phyloP scores from a whole-genome alignment of 495 filamentous ascomycete species.

The Penicillium bovifimosum region DNA sequence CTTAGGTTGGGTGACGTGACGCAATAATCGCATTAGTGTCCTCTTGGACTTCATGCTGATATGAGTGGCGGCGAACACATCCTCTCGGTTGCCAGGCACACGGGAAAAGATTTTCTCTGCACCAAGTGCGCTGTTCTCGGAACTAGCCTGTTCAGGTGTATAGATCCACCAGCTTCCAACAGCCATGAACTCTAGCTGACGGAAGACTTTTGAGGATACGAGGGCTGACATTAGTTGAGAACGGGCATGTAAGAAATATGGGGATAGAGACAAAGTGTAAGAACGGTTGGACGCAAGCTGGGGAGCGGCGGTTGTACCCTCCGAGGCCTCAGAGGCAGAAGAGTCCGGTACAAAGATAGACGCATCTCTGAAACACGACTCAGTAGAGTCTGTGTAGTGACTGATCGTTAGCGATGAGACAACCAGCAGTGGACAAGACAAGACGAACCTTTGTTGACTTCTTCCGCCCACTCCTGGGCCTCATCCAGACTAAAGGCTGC shows the following conservation, averaged over 20 bases:
- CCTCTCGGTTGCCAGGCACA: slow-evolving; percentile 80
- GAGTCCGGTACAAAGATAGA: slow-evolving; percentile 22
- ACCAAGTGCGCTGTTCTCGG: slow-evolving; percentile 4
- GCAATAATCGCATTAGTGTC: slow-evolving; percentile 80
- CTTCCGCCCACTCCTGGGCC: slow-evolving; percentile 64
- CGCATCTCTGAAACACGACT: slow-evolving; percentile 38
- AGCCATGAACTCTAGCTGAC: slow-evolving; percentile 87
- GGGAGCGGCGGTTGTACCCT: slow-evolving; percentile 1
- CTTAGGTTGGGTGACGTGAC: slow-evolving; percentile 44
- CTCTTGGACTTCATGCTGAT: slow-evolving; percentile 75
- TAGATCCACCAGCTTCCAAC: slow-evolving; percentile 93
- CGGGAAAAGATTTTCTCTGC: slow-evolving; percentile 41
- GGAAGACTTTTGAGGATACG: slow-evolving; percentile 80
- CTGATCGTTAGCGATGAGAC: slow-evolving; percentile 17
- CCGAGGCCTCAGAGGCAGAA: slow-evolving; percentile 1
- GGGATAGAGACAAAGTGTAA: slow-evolving; percentile 80
- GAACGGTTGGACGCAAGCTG: slow-evolving; percentile 61
- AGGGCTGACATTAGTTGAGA: slow-evolving; percentile 70
- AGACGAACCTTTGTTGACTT: slow-evolving; percentile 42
- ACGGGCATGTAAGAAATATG: slow-evolving; percentile 79
- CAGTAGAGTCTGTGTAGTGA: slow-evolving; percentile 28
- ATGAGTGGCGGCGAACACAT: slow-evolving; percentile 68
- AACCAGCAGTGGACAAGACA: neutral
- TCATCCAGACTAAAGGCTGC: slow-evolving; percentile 86
- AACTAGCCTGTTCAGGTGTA: slow-evolving; percentile 12